A percentile compares a stretch with the other conserved stretches of the same genome.
Evolutionary conservation across 331 rosid genomes (phyloP).

Genomic region (Pyracantha coccinea): DNA sequence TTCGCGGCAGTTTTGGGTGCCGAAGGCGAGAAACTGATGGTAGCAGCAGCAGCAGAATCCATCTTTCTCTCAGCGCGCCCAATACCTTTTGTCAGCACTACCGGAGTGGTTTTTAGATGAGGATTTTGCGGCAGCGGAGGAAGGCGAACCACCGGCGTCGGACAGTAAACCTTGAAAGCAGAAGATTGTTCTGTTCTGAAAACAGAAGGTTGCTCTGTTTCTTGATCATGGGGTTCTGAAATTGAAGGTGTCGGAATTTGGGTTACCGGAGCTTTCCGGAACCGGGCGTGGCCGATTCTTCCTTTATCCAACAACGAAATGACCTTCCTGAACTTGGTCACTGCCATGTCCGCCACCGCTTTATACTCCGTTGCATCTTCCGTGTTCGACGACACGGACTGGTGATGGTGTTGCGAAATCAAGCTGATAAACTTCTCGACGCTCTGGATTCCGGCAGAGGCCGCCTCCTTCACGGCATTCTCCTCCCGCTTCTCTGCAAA

Average conservation of each 20-base stretch:
- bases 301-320: slow-evolving; percentile 49
- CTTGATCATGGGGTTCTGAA: background rate
- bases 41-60: slow-evolving; percentile 13
- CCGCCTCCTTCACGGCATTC: slow-evolving; percentile 51
- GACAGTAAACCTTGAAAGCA: slow-evolving; percentile 62
- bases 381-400: background rate
- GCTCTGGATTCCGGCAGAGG: slow-evolving; percentile 68
- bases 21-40: slow-evolving; percentile 28
- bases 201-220: slow-evolving; percentile 20
- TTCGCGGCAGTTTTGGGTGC: slow-evolving; percentile 39
- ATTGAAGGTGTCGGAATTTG: slow-evolving; percentile 6
- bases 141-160: slow-evolving; percentile 25
- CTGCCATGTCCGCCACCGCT: slow-evolving; percentile 45
- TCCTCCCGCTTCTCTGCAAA: slow-evolving; percentile 29
- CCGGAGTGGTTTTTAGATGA: background rate
- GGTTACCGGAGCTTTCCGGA: slow-evolving; percentile 39
- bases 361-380: slow-evolving; percentile 11
- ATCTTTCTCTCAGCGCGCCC: slow-evolving; percentile 23
- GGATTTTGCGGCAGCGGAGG: slow-evolving; percentile 41
- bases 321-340: slow-evolving; percentile 56
- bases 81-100: background rate
- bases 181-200: slow-evolving; percentile 21
- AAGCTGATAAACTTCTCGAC: slow-evolving; percentile 55
- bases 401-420: slow-evolving; percentile 25
- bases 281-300: slow-evolving; percentile 76